phyloP scores from a whole-genome alignment of 164 flowering plant species.

The Vitis riparia region DNA sequence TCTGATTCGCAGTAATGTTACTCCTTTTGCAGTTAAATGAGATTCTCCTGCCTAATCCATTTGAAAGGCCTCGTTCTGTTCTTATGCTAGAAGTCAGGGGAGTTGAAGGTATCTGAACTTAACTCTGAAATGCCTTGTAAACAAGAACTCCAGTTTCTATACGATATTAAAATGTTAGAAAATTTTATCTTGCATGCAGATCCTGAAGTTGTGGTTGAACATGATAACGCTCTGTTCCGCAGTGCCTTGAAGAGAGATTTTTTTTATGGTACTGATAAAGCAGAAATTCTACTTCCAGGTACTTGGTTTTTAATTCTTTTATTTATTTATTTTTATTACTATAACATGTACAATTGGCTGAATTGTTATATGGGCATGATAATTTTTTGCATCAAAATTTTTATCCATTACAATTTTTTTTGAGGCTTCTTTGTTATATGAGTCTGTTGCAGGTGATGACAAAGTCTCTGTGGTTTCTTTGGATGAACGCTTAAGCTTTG shows the following conservation, averaged over 20 bases:
- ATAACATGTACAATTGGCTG: background rate
- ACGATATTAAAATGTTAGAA: background rate
- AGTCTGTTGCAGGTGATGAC: constrained; percentile 50
- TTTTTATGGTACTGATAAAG: constrained; percentile 35
- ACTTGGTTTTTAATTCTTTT: constrained; percentile 2
- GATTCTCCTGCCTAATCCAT: constrained; percentile 83
- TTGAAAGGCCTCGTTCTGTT: constrained; percentile 81
- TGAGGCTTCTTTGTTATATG: constrained; percentile 1
- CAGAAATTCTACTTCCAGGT: constrained; percentile 77
- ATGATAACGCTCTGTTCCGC: constrained; percentile 25
- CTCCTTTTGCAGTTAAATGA: constrained; percentile 66
- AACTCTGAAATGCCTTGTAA: constrained; percentile 1
- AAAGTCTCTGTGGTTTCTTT: constrained; percentile 55
- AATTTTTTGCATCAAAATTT: background rate
- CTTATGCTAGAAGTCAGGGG: constrained; percentile 68
- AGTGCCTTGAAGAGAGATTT: constrained; percentile 38
- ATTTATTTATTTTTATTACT: background rate
- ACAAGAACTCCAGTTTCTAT: background rate
- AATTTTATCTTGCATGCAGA: constrained; percentile 32
- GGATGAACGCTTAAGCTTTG: constrained; percentile 38
- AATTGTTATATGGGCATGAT: background rate
- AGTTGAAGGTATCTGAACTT: constrained; percentile 46
- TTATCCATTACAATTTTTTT: background rate
- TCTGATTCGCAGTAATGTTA: background rate
- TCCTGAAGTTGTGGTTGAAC: constrained; percentile 20